These are phyloP conservation scores for Monoraphidium neglectum DNA, from an alignment of 139 green algal genomes.

Conservation along the genomic window DNA sequence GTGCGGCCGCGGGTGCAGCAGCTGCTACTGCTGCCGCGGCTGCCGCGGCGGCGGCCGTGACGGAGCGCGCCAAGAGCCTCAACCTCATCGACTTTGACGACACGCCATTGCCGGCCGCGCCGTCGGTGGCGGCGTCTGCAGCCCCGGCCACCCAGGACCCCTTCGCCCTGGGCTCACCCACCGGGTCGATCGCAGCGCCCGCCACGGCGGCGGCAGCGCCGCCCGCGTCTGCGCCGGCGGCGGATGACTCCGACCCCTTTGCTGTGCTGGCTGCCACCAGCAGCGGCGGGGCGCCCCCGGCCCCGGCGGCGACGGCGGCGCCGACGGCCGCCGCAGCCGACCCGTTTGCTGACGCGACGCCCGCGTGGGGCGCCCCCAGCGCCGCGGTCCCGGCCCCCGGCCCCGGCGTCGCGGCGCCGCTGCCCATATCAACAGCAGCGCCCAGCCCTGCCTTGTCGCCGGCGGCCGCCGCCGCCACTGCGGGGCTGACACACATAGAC, in stretches of 20 bases:
- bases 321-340: slow-evolving; percentile 12
- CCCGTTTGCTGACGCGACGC: slow-evolving; percentile 15
- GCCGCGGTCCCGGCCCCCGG: too few species aligned
- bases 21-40: background rate
- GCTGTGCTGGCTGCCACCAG: background rate
- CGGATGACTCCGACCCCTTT: background rate
- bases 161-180: background rate
- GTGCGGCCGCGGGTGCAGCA: background rate
- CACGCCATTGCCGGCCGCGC: background rate
- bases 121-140: background rate
- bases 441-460: too few species aligned
- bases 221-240: background rate
- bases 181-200: background rate
- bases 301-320: background rate
- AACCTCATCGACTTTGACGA: slow-evolving; percentile 36
- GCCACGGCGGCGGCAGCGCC: background rate
- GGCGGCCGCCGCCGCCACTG: too few species aligned
- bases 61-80: background rate
- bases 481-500: too few species aligned
- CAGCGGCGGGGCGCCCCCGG: background rate
- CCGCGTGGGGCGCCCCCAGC: slow-evolving; percentile 9
- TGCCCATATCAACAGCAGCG: too few species aligned
- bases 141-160: background rate
- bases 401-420: too few species aligned
- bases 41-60: background rate